These are phyloP conservation scores for Pichia nakasei DNA, from an alignment of 805 yeast genomes.

Conservation along the genomic window DNA sequence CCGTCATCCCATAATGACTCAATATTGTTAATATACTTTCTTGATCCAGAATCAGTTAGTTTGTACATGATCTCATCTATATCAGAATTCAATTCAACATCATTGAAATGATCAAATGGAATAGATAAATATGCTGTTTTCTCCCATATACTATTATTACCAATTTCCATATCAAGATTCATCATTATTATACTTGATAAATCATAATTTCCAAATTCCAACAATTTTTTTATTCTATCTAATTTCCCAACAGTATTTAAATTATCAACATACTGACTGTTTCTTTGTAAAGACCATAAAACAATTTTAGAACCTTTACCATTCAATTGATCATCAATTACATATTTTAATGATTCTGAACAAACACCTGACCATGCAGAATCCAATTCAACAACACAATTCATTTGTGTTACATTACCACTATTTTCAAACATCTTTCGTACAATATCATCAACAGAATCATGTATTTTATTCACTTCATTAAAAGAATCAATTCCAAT, in stretches of 20 bases:
- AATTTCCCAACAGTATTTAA: neutral
- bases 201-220: constrained; percentile 1
- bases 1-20: constrained; percentile 1
- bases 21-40: constrained; percentile 1
- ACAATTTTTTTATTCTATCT: constrained; percentile 5
- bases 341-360: constrained; percentile 31
- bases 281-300: constrained; percentile 9
- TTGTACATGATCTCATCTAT: constrained; percentile 1
- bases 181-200: neutral
- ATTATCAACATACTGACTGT: neutral
- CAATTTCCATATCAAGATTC: neutral
- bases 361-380: constrained; percentile 82
- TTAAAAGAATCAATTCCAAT: constrained; percentile 57
- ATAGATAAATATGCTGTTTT: constrained; percentile 29
- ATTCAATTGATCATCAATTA: constrained; percentile 12
- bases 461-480: constrained; percentile 26
- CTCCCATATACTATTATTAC: constrained; percentile 33
- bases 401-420: constrained; percentile 66
- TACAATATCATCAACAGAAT: constrained; percentile 50
- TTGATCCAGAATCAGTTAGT: constrained; percentile 5
- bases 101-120: constrained; percentile 37
- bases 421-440: constrained; percentile 63
- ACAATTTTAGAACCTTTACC: constrained; percentile 5
- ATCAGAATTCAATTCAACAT: neutral
- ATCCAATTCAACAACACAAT: constrained; percentile 61